Conservation (phyloP, 78 protist genomes). For the Diacronema lutheri region DNA sequence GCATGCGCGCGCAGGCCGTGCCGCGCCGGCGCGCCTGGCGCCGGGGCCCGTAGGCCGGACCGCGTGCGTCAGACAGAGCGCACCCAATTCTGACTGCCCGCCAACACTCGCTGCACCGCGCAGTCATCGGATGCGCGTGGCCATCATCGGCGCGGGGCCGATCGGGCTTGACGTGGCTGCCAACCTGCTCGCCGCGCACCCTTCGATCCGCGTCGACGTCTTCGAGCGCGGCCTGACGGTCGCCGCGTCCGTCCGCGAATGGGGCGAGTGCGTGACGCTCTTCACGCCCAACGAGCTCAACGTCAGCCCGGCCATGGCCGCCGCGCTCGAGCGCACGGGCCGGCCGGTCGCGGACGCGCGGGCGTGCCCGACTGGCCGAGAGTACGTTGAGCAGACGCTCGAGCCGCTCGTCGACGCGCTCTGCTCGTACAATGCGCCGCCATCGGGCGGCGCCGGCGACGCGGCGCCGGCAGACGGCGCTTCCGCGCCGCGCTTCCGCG, state of each 20-base stretch:
- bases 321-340: not conserved
- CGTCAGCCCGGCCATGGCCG: not conserved
- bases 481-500: not conserved
- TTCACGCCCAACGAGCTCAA: not conserved
- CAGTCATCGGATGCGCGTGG: too few species aligned
- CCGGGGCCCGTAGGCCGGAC: too few species aligned
- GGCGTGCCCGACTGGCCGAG: not conserved
- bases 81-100: too few species aligned
- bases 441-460: too few species aligned
- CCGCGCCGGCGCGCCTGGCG: too few species aligned
- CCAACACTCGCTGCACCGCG: too few species aligned
- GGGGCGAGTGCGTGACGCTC: not conserved
- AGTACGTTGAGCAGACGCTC: not conserved
- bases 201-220: not conserved
- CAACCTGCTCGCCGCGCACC: not conserved
- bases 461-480: too few species aligned
- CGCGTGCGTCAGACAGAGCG: too few species aligned
- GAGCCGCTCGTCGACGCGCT: not conserved
- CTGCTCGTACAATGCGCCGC: not conserved
- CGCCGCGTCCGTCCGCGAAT: not conserved
- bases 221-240: not conserved
- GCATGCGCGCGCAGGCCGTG: too few species aligned
- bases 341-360: not conserved
- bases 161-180: not conserved
- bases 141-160: not conserved